A percentile compares a stretch with the other conserved stretches of the same genome.
Conservation (phyloP, 768 basidiomycete species). For the Dacryopinax primogenitus region DNA sequence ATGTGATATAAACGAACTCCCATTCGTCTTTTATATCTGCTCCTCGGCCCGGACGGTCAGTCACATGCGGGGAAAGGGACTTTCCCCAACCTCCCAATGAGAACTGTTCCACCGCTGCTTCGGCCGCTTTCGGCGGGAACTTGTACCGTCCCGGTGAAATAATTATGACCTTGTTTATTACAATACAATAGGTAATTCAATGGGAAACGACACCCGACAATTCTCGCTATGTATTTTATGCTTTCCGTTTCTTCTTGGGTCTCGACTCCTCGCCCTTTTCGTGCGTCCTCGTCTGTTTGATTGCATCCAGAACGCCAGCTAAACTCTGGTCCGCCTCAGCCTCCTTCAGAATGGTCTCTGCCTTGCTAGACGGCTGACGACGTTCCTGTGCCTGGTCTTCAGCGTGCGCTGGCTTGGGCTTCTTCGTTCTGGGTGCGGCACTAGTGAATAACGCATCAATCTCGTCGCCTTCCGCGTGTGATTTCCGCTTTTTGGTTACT, state of each 20-base stretch:
- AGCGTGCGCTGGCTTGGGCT: not conserved
- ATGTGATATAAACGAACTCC: not conserved
- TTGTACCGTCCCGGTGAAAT: not conserved
- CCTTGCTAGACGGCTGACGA: slow-evolving; percentile 14
- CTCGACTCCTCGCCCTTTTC: not conserved
- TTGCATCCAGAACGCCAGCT: slow-evolving; percentile 44
- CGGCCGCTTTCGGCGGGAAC: not conserved
- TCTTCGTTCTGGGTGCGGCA: slow-evolving; percentile 16
- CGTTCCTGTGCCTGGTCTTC: slow-evolving; percentile 20
- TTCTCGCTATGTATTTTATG: not conserved
- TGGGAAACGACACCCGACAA: not conserved
- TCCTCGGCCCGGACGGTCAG: not conserved
- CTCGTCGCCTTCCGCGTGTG: slow-evolving; percentile 43
- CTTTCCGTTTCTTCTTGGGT: slow-evolving; percentile 3
- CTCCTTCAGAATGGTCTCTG: not conserved
- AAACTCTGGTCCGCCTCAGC: slow-evolving; percentile 30
- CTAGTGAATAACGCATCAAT: slow-evolving; percentile 68
- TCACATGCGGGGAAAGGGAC: not conserved
- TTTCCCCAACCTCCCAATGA: too few species aligned
- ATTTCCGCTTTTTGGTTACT: slow-evolving; percentile 34
- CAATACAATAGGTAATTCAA: not conserved
- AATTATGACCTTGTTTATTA: not conserved
- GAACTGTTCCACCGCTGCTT: not conserved
- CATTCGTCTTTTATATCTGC: not conserved
- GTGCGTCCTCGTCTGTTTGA: slow-evolving; percentile 25